Conservation (phyloP, 805 yeast species). For the Lipomyces starkeyi region DNA sequence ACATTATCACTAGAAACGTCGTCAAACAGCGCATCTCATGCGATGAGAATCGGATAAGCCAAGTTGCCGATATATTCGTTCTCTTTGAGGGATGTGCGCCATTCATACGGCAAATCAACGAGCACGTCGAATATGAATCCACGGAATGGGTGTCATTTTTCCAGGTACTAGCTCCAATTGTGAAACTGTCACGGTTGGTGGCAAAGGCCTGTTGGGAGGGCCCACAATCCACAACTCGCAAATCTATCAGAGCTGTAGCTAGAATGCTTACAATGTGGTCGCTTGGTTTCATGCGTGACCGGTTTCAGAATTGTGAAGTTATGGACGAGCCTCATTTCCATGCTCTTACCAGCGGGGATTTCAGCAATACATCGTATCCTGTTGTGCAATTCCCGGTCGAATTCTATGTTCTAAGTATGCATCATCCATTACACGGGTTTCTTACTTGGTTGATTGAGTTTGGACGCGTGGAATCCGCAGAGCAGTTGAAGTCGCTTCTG, state of each 20-base stretch:
- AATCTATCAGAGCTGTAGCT: slow-evolving; percentile 41
- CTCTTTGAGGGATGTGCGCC: slow-evolving; percentile 82
- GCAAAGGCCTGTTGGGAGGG: slow-evolving; percentile 45
- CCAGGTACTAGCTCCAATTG: slow-evolving; percentile 69
- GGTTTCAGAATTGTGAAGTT: slow-evolving; percentile 39
- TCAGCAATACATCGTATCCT: slow-evolving; percentile 37
- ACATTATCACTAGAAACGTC: slow-evolving; percentile 72
- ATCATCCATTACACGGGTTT: slow-evolving; percentile 81
- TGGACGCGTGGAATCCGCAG: slow-evolving; percentile 40
- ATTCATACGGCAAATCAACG: slow-evolving; percentile 70
- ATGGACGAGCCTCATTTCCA: slow-evolving; percentile 35
- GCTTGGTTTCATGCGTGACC: slow-evolving; percentile 34
- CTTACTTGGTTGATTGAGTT: slow-evolving; percentile 73
- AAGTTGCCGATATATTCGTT: slow-evolving; percentile 67
- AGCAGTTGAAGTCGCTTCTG: slow-evolving; percentile 25
- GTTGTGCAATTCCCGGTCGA: slow-evolving; percentile 54
- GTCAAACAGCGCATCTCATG: slow-evolving; percentile 56
- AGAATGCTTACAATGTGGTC: slow-evolving; percentile 42
- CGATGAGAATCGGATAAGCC: slow-evolving; percentile 56
- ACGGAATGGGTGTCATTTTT: slow-evolving; percentile 79
- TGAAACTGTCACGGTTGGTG: slow-evolving; percentile 53
- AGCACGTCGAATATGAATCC: slow-evolving; percentile 89
- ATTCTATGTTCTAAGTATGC: slow-evolving; percentile 62
- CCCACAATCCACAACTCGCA: slow-evolving; percentile 21
- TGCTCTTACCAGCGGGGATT: slow-evolving; percentile 40